Evolutionary conservation across 306 rosid genomes (phyloP).

Genomic region (Comarum palustre): DNA sequence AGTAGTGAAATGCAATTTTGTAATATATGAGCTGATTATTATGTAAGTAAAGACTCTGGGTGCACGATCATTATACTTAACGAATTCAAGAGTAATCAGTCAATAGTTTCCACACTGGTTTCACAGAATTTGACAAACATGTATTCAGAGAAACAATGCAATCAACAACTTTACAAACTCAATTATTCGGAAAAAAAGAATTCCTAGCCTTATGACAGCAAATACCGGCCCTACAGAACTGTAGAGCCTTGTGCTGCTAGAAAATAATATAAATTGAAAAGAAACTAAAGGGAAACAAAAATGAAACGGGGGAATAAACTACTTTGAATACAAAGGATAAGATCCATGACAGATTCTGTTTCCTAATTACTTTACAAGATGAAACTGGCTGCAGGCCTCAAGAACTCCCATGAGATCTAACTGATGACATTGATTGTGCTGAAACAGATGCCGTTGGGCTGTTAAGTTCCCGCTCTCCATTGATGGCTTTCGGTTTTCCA

Average conservation of each 20-base stretch:
- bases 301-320: slow-evolving; percentile 7
- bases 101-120: not conserved
- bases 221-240: slow-evolving; percentile 21
- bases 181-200: slow-evolving; percentile 15
- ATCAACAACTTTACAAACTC: slow-evolving; percentile 51
- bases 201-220: slow-evolving; percentile 26
- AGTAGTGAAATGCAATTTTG: no score
- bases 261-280: not conserved
- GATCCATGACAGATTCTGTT: slow-evolving; percentile 22
- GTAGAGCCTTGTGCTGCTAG: slow-evolving; percentile 23
- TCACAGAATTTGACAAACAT: slow-evolving; percentile 37
- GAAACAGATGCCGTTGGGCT: slow-evolving; percentile 98
- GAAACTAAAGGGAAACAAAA: slow-evolving; percentile 20
- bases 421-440: slow-evolving; percentile 91
- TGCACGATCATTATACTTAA: no score
- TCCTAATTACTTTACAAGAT: slow-evolving; percentile 40
- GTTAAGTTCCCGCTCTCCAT: slow-evolving; percentile 75
- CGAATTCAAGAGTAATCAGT: not conserved
- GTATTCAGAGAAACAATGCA: slow-evolving; percentile 34
- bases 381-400: slow-evolving; percentile 32
- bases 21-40: no score
- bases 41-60: no score
- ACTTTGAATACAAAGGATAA: slow-evolving; percentile 25
- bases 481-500: slow-evolving; percentile 77
- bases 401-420: slow-evolving; percentile 87